Conservation (phyloP, 2,329 filamentous ascomycete species). For the Zopfia rhizophila region DNA sequence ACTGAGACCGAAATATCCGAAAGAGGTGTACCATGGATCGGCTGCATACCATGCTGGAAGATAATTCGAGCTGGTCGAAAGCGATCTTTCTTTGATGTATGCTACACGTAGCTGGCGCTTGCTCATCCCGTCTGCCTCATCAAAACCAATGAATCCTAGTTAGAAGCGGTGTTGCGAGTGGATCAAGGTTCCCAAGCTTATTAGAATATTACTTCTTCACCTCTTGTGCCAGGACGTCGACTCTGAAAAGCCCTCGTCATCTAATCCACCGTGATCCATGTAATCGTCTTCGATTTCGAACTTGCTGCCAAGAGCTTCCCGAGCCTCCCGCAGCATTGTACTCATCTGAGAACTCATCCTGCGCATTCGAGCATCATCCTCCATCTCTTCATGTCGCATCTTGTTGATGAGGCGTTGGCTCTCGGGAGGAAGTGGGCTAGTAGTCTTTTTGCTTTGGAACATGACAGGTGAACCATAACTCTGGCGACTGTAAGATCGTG, state of each 20-base stretch:
- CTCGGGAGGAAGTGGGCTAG: conserved; percentile 64
- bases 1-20: not conserved
- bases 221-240: conserved; percentile 12
- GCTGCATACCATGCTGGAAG: too few relatives aligned
- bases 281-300: conserved; percentile 49
- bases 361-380: conserved; percentile 81
- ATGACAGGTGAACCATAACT: conserved; percentile 44
- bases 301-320: conserved; percentile 76
- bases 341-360: conserved; percentile 82
- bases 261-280: conserved; percentile 38
- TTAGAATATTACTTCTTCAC: conserved; percentile 9
- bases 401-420: conserved; percentile 79
- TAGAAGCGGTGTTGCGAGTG: too few relatives aligned
- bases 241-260: conserved; percentile 43
- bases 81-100: too few relatives aligned
- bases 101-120: too few relatives aligned
- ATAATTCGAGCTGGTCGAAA: too few relatives aligned
- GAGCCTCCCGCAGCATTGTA: conserved; percentile 89
- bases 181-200: too few relatives aligned
- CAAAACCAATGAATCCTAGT: too few relatives aligned
- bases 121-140: too few relatives aligned
- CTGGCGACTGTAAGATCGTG: conserved; percentile 40
- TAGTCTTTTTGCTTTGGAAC: conserved; percentile 30
- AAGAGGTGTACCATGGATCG: conserved; percentile 3
- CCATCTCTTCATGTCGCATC: conserved; percentile 76